Percentiles rank a stretch among this genome's conserved stretches.
Evolutionary conservation across 1,284 basidiomycete species (phyloP).

Genomic region (Marasmius sp.): DNA sequence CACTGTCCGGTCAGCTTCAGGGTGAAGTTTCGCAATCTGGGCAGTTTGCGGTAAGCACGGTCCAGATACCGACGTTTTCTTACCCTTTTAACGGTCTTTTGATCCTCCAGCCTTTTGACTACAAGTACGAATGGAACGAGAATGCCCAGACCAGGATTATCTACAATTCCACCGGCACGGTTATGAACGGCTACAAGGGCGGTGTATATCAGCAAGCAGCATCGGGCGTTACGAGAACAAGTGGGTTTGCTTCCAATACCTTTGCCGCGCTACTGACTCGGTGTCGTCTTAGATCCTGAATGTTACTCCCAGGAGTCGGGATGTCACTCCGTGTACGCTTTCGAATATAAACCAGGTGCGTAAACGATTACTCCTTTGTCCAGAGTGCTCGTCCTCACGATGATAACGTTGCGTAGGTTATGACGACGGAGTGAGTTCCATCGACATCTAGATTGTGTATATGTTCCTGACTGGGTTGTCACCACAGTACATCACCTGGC

Average conservation of each 20-base stretch:
- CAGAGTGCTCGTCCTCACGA: neutral
- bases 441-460: neutral
- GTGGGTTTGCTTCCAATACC: no score
- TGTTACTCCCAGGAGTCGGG: constrained; percentile 44
- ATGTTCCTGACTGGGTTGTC: neutral
- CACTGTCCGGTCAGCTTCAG: neutral
- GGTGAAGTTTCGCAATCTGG: constrained; percentile 50
- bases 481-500: constrained; percentile 58
- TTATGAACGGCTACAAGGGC: constrained; percentile 53
- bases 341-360: constrained; percentile 41
- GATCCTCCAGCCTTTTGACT: constrained; percentile 43
- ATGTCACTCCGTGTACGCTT: constrained; percentile 59
- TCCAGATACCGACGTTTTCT: constrained; percentile 12
- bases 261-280: neutral
- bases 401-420: constrained; percentile 17
- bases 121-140: constrained; percentile 43
- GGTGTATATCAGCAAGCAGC: constrained; percentile 55
- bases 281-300: constrained; percentile 25
- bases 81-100: constrained; percentile 10
- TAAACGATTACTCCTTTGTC: neutral
- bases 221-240: constrained; percentile 30
- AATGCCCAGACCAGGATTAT: constrained; percentile 43
- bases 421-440: constrained; percentile 31
- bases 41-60: constrained; percentile 45
- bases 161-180: constrained; percentile 39